Evolutionary conservation across 495 filamentous ascomycete species (phyloP).

Genomic region (Aspergillus affinis): DNA sequence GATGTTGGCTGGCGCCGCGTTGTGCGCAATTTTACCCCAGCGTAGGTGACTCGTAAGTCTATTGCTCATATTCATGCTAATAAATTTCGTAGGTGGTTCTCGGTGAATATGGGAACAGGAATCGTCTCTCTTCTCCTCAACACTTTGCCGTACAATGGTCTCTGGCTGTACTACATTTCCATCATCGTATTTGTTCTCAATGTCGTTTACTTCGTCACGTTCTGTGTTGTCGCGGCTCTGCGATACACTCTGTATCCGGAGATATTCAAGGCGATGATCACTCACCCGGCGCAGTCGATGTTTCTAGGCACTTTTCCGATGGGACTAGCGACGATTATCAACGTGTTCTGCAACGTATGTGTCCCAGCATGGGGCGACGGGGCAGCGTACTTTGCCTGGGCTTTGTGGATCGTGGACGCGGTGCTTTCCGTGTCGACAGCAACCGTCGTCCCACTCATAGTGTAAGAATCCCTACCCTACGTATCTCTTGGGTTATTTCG

Average conservation of each 20-base stretch:
- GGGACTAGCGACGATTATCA: slow-evolving; percentile 61
- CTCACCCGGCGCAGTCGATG: slow-evolving; percentile 57
- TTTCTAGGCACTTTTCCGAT: slow-evolving; percentile 64
- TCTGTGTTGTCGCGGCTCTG: slow-evolving; percentile 43
- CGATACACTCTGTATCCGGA: slow-evolving; percentile 59
- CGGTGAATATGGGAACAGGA: slow-evolving; percentile 66
- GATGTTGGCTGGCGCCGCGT: slow-evolving; percentile 45
- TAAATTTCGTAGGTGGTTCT: slow-evolving; percentile 38
- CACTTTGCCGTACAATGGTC: slow-evolving; percentile 54
- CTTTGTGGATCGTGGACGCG: slow-evolving; percentile 59
- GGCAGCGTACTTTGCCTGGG: slow-evolving; percentile 44
- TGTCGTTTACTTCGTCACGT: slow-evolving; percentile 45
- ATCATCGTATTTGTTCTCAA: slow-evolving; percentile 56
- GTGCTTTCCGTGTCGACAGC: slow-evolving; percentile 50
- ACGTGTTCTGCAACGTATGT: slow-evolving; percentile 55
- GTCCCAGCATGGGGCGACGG: slow-evolving; percentile 52
- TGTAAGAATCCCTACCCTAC: slow-evolving; percentile 37
- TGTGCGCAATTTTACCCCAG: slow-evolving; percentile 51
- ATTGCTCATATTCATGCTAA: neutral
- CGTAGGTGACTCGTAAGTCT: slow-evolving; percentile 22
- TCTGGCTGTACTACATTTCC: slow-evolving; percentile 54
- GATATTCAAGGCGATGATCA: slow-evolving; percentile 56
- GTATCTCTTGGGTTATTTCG: neutral
- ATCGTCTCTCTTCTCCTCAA: slow-evolving; percentile 61
- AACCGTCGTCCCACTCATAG: slow-evolving; percentile 53